Evolutionary conservation across 1,284 basidiomycete genomes (phyloP).

Genomic region (Vanrija sp.): DNA sequence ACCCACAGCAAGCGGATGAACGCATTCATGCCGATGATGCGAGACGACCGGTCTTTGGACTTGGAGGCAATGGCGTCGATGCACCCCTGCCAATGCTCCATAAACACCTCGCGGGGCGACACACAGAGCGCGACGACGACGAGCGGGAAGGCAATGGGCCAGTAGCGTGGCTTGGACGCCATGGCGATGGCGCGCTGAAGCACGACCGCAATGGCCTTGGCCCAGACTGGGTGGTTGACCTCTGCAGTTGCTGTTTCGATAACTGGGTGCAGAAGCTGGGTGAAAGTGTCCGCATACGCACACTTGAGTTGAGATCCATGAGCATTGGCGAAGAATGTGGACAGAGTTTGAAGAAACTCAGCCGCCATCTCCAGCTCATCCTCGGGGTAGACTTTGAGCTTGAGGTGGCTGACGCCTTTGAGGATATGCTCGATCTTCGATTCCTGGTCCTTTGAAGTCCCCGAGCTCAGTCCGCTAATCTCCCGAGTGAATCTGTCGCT

Average conservation of each 20-base stretch:
- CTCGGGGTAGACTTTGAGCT: constrained; percentile 87
- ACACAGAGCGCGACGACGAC: constrained; percentile 80
- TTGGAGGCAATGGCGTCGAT: constrained; percentile 69
- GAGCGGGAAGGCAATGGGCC: constrained; percentile 81
- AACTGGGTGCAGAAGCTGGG: constrained; percentile 78
- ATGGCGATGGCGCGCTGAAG: constrained; percentile 80
- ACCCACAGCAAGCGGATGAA: constrained; percentile 85
- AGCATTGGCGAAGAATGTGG: constrained; percentile 75
- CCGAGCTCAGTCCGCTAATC: constrained; percentile 67
- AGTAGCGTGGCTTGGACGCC: constrained; percentile 85
- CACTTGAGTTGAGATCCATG: constrained; percentile 81
- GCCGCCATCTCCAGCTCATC: constrained; percentile 90
- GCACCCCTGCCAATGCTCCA: constrained; percentile 72
- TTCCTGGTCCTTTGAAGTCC: constrained; percentile 71
- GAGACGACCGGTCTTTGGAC: constrained; percentile 77
- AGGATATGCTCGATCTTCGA: constrained; percentile 76
- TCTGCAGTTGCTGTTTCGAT: constrained; percentile 94
- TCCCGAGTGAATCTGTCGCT: constrained; percentile 80
- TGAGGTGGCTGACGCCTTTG: constrained; percentile 69
- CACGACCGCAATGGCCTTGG: constrained; percentile 80
- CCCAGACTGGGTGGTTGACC: constrained; percentile 93
- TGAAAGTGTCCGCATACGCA: constrained; percentile 79
- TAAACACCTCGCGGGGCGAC: constrained; percentile 78
- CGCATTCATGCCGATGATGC: constrained; percentile 74
- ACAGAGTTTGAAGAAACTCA: constrained; percentile 80